Evolutionary conservation across 2,329 filamentous ascomycete genomes (phyloP).

Genomic region (Neofusicoccum sp.): DNA sequence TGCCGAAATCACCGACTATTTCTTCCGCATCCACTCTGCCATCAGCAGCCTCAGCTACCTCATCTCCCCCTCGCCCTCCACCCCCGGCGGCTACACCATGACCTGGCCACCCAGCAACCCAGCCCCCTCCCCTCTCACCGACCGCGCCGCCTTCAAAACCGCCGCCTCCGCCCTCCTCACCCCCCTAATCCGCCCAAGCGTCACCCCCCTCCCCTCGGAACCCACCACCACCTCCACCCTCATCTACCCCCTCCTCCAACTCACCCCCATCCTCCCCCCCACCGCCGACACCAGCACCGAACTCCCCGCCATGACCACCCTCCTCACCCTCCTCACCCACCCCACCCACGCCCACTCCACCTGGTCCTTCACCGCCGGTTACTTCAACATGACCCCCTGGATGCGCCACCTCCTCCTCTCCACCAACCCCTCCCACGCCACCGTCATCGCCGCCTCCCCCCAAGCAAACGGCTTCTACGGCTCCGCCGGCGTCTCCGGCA

Average conservation of each 20-base stretch:
- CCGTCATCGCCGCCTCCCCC: conserved; percentile 87
- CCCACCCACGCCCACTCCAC: conserved; percentile 66
- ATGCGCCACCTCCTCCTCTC: conserved; percentile 76
- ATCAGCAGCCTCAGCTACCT: conserved; percentile 80
- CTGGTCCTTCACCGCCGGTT: conserved; percentile 97
- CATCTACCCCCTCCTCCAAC: conserved; percentile 83
- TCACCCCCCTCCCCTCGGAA: conserved; percentile 28
- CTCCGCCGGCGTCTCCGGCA: conserved; percentile 81
- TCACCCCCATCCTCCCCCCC: conserved; percentile 77
- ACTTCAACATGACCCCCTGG: conserved; percentile 92
- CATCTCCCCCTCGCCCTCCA: conserved; percentile 60
- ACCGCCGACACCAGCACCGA: conserved; percentile 74
- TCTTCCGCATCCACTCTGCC: conserved; percentile 70
- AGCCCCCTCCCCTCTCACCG: conserved; percentile 69
- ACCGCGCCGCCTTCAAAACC: conserved; percentile 67
- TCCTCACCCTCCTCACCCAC: conserved; percentile 68
- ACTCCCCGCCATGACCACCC: conserved; percentile 72
- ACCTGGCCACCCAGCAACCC: conserved; percentile 75
- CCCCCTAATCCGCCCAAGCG: conserved; percentile 60
- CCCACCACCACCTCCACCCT: conserved; percentile 58
- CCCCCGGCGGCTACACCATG: conserved; percentile 52
- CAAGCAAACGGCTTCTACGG: conserved; percentile 95
- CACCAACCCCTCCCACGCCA: conserved; percentile 68
- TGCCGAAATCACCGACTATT: conserved; percentile 77
- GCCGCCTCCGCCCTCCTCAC: conserved; percentile 66